phyloP scores from a whole-genome alignment of 306 rosid genomes.

The Trifolium dubium region DNA sequence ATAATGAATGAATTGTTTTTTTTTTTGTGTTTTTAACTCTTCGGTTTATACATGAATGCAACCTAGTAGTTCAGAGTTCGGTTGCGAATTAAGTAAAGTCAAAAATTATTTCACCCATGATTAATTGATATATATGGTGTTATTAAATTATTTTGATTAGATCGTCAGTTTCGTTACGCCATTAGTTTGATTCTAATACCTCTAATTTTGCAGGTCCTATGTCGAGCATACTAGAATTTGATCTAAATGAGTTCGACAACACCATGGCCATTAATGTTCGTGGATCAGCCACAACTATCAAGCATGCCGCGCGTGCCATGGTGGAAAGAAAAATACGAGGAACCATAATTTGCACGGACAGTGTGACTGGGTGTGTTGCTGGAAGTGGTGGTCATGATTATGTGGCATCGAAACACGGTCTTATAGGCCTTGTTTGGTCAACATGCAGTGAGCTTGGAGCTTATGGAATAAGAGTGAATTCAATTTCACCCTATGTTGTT shows the following conservation, averaged over 20 bases:
- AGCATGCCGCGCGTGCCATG: constrained; percentile 74
- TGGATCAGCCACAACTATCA: constrained; percentile 58
- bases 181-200: no score
- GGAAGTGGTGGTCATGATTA: constrained; percentile 58
- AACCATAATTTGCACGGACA: constrained; percentile 74
- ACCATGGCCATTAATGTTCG: constrained; percentile 65
- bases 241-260: constrained; percentile 57
- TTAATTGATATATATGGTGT: no score
- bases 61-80: no score
- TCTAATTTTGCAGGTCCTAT: constrained; percentile 40
- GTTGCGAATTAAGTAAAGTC: no score
- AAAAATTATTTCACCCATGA: no score
- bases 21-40: no score
- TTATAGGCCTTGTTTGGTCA: constrained; percentile 62
- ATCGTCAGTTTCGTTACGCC: no score
- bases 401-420: constrained; percentile 59
- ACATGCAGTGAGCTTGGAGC: constrained; percentile 72
- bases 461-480: constrained; percentile 73
- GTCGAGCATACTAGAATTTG: constrained; percentile 58
- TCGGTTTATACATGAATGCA: no score
- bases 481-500: constrained; percentile 63
- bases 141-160: no score
- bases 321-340: constrained; percentile 54
- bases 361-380: constrained; percentile 59
- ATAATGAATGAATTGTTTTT: no score